These are phyloP conservation scores for Metschnikowia gelsemii DNA, from an alignment of 805 yeast species.

Conservation along the genomic window DNA sequence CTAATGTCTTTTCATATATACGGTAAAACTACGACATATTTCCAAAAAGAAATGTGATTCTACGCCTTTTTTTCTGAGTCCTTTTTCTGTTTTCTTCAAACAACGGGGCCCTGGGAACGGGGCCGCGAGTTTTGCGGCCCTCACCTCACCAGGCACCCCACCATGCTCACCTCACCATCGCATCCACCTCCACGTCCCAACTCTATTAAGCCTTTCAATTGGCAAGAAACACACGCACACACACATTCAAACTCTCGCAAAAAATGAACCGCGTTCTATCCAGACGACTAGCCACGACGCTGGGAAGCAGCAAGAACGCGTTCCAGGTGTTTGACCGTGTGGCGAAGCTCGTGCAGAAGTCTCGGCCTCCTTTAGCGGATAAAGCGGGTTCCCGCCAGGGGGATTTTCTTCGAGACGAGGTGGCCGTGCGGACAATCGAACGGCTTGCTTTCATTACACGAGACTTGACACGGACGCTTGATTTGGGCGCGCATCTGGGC, in stretches of 20 bases:
- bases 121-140: too few relatives aligned
- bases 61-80: too few relatives aligned
- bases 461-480: slow-evolving; percentile 58
- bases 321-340: slow-evolving; percentile 57
- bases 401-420: slow-evolving; percentile 74
- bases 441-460: slow-evolving; percentile 71
- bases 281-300: slow-evolving; percentile 15
- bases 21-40: too few relatives aligned
- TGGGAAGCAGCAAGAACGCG: slow-evolving; percentile 20
- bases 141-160: too few relatives aligned
- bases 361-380: slow-evolving; percentile 46
- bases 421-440: slow-evolving; percentile 70
- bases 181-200: too few relatives aligned
- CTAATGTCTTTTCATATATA: too few relatives aligned
- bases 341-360: slow-evolving; percentile 61
- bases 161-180: too few relatives aligned
- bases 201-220: too few relatives aligned
- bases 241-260: neutral
- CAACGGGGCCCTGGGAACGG: too few relatives aligned
- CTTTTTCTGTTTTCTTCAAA: too few relatives aligned
- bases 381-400: slow-evolving; percentile 51
- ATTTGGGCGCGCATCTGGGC: slow-evolving; percentile 75
- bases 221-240: neutral
- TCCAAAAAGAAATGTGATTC: too few relatives aligned
- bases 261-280: neutral